Conservation (phyloP, 108 stramenopile genomes). For the Stephanodiscus triporus region DNA sequence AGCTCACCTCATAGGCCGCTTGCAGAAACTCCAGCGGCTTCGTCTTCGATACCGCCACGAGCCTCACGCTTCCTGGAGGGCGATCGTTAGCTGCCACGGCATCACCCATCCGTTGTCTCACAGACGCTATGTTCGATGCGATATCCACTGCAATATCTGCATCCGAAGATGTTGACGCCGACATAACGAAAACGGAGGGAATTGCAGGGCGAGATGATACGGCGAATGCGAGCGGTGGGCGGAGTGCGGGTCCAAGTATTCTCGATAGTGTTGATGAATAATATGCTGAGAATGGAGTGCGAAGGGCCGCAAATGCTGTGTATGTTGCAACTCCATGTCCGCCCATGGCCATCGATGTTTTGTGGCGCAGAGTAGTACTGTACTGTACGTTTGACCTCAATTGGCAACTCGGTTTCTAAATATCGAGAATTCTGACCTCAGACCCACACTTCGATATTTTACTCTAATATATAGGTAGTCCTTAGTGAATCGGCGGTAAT, state of each 20-base stretch:
- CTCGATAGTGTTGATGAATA: not conserved
- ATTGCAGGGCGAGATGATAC: not conserved
- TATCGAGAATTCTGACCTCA: too few relatives aligned
- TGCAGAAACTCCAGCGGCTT: slow-evolving; percentile 87
- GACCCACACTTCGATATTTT: too few relatives aligned
- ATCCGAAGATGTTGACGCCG: slow-evolving; percentile 24
- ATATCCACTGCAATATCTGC: slow-evolving; percentile 24
- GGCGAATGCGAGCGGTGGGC: not conserved
- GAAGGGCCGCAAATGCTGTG: too few relatives aligned
- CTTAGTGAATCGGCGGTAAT: too few relatives aligned
- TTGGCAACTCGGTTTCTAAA: too few relatives aligned
- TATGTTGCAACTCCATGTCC: too few relatives aligned
- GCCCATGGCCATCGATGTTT: too few relatives aligned
- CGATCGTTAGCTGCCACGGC: slow-evolving; percentile 31
- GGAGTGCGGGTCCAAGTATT: slow-evolving; percentile 1
- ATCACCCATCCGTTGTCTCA: slow-evolving; percentile 34
- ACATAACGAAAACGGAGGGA: not conserved
- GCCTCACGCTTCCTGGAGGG: slow-evolving; percentile 51
- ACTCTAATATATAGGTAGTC: too few relatives aligned
- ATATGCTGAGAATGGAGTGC: slow-evolving; percentile 14
- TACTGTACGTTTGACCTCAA: too few relatives aligned
- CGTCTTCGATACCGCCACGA: slow-evolving; percentile 95
- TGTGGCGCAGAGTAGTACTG: too few relatives aligned
- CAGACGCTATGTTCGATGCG: slow-evolving; percentile 33
- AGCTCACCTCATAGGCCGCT: slow-evolving; percentile 79